Evolutionary conservation across 2,329 filamentous ascomycete genomes (phyloP), one percentile per base, ranked within the genome.

Genomic region (Diplodia intermedia): DNA sequence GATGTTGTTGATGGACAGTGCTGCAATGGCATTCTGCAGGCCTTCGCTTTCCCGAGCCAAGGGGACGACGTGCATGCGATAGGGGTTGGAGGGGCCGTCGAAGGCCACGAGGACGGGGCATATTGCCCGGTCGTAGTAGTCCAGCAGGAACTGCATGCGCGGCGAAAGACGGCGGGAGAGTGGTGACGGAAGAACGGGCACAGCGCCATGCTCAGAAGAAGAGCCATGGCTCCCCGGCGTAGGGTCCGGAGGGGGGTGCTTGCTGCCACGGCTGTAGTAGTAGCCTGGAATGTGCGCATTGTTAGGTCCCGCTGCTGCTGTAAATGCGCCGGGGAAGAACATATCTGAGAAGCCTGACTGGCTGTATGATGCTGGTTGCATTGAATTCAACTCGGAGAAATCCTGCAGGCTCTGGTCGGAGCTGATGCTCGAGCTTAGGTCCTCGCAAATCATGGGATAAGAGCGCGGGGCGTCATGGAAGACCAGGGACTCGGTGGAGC

Each of bases 51-150:
- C 85, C 71, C 89, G 85, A 14, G 93, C 92, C 62, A 97, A 85
- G 67, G 89, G 89, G 69, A 97, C 84, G 67, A 97, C 89, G 75
- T 96, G 91, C 73, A 90, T 89, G 70, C 93, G 86, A 77, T 94
- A 97, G 1, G 94, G 94, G 77, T 97, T 97, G 70, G 85, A 86
- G 1, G 91, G 90, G 12, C 90, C 90, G 77, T 98, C 94, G 77
- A 97, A 93, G 72, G 93, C 92, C 62, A 97, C 93, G 79, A 97
- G 91, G 69, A 93, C 92, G 5, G 92, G 92, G 72, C 93, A 95
- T 82, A 98, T 94, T 75, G 92, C 91, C 78, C 93, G 93, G 76
- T 94, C 90, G 80, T 97, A 97, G 80, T 97, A 97, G 77, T 96
- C 91, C 83, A 97, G 90, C 76, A 97, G 90, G 79, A 91, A 96